Conservation (phyloP, 768 basidiomycete species). For the Lactarius sp. region DNA sequence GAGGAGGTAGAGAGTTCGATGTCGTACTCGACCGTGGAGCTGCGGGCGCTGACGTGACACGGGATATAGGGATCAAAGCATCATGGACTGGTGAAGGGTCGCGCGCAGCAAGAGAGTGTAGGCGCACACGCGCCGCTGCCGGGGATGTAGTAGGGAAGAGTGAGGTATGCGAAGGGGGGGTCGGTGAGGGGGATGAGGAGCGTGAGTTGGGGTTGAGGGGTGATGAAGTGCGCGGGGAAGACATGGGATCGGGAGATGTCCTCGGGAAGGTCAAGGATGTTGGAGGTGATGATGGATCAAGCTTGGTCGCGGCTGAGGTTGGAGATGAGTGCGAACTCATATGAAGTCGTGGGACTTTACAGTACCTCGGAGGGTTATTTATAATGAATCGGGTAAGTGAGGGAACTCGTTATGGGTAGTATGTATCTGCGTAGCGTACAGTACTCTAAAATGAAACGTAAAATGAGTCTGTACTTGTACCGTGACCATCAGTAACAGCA, state of each 20-base stretch:
- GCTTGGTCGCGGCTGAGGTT: not conserved
- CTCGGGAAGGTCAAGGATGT: not conserved
- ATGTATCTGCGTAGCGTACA: too few relatives aligned
- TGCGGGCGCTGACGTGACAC: slow-evolving; percentile 16
- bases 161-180: not conserved
- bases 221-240: slow-evolving; percentile 8
- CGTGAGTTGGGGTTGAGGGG: slow-evolving; percentile 15
- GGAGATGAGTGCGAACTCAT: not conserved
- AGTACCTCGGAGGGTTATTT: too few relatives aligned
- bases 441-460: too few relatives aligned
- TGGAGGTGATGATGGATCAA: not conserved
- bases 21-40: not conserved
- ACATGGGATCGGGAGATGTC: not conserved
- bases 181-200: slow-evolving; percentile 6
- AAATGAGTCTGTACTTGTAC: too few relatives aligned
- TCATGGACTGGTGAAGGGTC: slow-evolving; percentile 5
- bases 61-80: slow-evolving; percentile 6
- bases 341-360: too few relatives aligned
- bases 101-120: not conserved
- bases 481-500: too few relatives aligned
- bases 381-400: too few relatives aligned
- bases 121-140: not conserved
- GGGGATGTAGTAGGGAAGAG: slow-evolving; percentile 9
- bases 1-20: slow-evolving; percentile 18
- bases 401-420: too few relatives aligned